These are phyloP conservation scores for Coprinopsis marcescibilis DNA, from an alignment of 768 basidiomycete species.

Conservation along the genomic window DNA sequence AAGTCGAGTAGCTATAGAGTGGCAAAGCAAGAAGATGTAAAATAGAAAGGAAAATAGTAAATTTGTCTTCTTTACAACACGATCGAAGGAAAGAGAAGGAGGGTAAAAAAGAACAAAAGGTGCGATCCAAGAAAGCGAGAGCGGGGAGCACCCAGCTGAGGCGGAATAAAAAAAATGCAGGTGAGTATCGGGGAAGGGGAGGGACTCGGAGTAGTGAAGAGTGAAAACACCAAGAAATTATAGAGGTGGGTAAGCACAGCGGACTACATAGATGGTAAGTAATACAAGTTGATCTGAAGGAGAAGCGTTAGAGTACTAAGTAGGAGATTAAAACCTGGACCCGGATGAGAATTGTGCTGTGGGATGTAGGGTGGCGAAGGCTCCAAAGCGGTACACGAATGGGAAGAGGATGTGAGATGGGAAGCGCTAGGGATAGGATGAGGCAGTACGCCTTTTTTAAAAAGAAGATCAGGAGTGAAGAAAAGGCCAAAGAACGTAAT, in stretches of 20 bases:
- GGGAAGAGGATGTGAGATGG: neutral
- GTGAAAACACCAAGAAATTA: constrained; percentile 4
- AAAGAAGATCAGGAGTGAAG: constrained; percentile 6
- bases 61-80: constrained; percentile 4
- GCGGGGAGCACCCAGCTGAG: neutral
- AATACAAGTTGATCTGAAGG: neutral
- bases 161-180: constrained; percentile 8
- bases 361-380: neutral
- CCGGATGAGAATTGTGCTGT: neutral
- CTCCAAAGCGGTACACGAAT: neutral
- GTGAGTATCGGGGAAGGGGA: constrained; percentile 6
- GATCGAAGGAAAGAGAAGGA: constrained; percentile 1
- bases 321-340: neutral
- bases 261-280: neutral
- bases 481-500: constrained; percentile 2
- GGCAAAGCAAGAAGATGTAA: constrained; percentile 10
- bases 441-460: constrained; percentile 11
- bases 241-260: neutral
- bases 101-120: constrained; percentile 1
- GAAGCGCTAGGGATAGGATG: constrained; percentile 1
- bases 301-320: neutral
- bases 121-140: neutral
- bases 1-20: neutral
- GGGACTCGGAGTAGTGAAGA: constrained; percentile 1
- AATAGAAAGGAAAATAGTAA: neutral